phyloP scores from a whole-genome alignment of 805 yeast species.

The Huiozyma naganishii region DNA sequence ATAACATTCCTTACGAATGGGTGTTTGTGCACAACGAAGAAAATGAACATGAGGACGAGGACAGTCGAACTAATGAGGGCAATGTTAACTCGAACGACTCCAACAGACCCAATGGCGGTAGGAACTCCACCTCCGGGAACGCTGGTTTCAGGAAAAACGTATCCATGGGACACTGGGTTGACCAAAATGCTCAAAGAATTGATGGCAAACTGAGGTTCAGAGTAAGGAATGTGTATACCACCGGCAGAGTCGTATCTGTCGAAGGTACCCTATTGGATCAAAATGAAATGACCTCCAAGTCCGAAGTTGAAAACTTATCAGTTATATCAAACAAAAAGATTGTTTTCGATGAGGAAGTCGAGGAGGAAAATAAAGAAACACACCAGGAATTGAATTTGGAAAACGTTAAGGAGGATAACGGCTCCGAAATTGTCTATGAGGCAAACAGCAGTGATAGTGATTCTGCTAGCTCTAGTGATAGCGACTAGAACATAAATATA shows the following conservation, averaged over 20 bases:
- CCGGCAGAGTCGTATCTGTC: conserved; percentile 74
- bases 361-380: conserved; percentile 27
- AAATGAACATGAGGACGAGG: conserved; percentile 19
- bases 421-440: conserved; percentile 28
- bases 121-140: not conserved
- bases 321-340: conserved; percentile 39
- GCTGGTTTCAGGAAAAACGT: conserved; percentile 12
- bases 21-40: conserved; percentile 73
- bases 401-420: conserved; percentile 25
- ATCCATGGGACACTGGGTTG: conserved; percentile 83
- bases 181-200: conserved; percentile 57
- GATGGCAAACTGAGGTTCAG: conserved; percentile 78
- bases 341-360: conserved; percentile 38
- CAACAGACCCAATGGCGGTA: not conserved
- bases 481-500: conserved; percentile 1
- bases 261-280: conserved; percentile 66
- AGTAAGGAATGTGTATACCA: conserved; percentile 57
- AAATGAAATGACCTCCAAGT: conserved; percentile 15
- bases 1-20: conserved; percentile 82
- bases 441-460: conserved; percentile 24
- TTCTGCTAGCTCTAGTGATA: conserved; percentile 1
- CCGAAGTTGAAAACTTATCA: conserved; percentile 45
- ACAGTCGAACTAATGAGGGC: conserved; percentile 8
- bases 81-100: not conserved
- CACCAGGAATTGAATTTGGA: conserved; percentile 27